Evolutionary conservation across 306 rosid genomes (phyloP).

Genomic region (Lablab purpureus): DNA sequence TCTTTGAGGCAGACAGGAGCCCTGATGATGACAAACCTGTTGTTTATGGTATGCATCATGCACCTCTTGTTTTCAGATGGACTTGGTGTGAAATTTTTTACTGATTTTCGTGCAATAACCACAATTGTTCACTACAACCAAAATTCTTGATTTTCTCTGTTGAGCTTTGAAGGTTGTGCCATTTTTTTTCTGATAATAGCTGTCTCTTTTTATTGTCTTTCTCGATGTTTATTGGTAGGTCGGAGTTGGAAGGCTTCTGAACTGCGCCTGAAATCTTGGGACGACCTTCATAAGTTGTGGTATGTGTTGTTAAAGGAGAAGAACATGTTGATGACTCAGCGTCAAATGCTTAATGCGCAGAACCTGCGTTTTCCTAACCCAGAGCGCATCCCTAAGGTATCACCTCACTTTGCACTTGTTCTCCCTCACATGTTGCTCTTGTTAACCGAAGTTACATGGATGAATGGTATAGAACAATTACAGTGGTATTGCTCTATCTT

Average conservation of each 20-base stretch:
- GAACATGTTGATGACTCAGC: slow-evolving; percentile 95
- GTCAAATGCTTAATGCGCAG: slow-evolving; percentile 95
- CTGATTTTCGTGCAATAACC: neutral
- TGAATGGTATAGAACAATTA: neutral
- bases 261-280: slow-evolving; percentile 94
- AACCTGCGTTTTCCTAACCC: slow-evolving; percentile 83
- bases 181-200: slow-evolving; percentile 9
- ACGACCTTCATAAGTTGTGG: slow-evolving; percentile 93
- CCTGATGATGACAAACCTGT: slow-evolving; percentile 76
- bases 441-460: slow-evolving; percentile 9
- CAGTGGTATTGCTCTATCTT: neutral
- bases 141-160: slow-evolving; percentile 21
- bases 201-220: neutral
- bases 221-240: slow-evolving; percentile 52
- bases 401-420: slow-evolving; percentile 24
- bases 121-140: neutral
- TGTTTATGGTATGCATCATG: slow-evolving; percentile 67
- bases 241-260: slow-evolving; percentile 96
- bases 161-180: slow-evolving; percentile 17
- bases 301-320: slow-evolving; percentile 91
- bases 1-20: slow-evolving; percentile 78
- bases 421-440: slow-evolving; percentile 2
- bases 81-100: neutral
- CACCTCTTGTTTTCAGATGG: slow-evolving; percentile 17
- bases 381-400: slow-evolving; percentile 93